Conservation (phyloP, 2,329 filamentous ascomycete genomes). For the Trichoderma arundinaceum region DNA sequence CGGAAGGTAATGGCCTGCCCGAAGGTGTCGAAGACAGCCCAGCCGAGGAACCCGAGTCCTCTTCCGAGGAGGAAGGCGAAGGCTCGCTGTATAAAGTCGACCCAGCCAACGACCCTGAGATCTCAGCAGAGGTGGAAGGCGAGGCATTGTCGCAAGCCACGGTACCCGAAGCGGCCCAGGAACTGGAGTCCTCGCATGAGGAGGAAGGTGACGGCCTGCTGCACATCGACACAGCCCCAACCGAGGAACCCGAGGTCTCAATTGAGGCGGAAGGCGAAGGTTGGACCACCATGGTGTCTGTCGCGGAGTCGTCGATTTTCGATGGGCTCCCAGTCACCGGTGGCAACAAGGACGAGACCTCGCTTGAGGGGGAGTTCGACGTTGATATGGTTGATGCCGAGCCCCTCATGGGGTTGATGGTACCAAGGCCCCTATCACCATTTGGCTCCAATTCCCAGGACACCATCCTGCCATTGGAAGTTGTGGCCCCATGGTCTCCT, state of each 20-base stretch:
- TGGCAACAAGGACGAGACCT: slow-evolving; percentile 22
- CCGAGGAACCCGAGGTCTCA: slow-evolving; percentile 20
- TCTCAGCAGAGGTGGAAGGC: slow-evolving; percentile 22
- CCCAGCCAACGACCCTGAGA: slow-evolving; percentile 22
- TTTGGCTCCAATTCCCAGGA: slow-evolving; percentile 2
- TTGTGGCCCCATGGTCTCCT: slow-evolving; percentile 10
- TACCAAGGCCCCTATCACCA: slow-evolving; percentile 3
- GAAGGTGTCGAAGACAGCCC: slow-evolving; percentile 13
- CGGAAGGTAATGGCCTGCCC: slow-evolving; percentile 10
- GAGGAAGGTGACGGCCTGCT: slow-evolving; percentile 25
- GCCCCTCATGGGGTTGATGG: slow-evolving; percentile 5
- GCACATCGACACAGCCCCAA: slow-evolving; percentile 7
- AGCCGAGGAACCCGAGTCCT: slow-evolving; percentile 21
- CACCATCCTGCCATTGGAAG: slow-evolving; percentile 30
- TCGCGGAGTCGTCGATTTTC: background rate
- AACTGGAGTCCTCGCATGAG: slow-evolving; percentile 19
- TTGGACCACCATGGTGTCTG: background rate
- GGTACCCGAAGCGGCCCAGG: slow-evolving; percentile 27
- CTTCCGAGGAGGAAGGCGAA: slow-evolving; percentile 18
- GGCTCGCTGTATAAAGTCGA: slow-evolving; percentile 11
- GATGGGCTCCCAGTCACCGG: slow-evolving; percentile 8
- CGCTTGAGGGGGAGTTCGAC: slow-evolving; percentile 22
- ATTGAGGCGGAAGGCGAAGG: slow-evolving; percentile 23
- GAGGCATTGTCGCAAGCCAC: slow-evolving; percentile 12
- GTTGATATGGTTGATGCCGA: slow-evolving; percentile 25